These are phyloP conservation scores for Carex littledalei DNA, from an alignment of 176 grass and related monocot genomes.

Conservation along the genomic window DNA sequence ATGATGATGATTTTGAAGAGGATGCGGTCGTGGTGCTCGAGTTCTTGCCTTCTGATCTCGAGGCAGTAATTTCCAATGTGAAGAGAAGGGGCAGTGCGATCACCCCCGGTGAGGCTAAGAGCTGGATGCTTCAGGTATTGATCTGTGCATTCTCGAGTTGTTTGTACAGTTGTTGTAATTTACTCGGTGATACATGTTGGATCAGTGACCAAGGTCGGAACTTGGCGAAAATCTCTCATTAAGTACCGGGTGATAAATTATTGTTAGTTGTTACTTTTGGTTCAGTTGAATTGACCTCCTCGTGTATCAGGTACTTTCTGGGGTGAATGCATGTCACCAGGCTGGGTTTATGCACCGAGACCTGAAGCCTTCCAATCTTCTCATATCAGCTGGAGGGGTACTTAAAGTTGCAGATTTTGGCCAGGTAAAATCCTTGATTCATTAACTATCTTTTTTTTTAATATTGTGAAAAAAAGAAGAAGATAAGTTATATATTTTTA, in stretches of 20 bases:
- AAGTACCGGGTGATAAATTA: background rate
- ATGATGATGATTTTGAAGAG: slow-evolving; percentile 48
- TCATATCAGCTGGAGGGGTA: slow-evolving; percentile 60
- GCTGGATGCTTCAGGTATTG: slow-evolving; percentile 79
- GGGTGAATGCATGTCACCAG: slow-evolving; percentile 62
- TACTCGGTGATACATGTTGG: background rate
- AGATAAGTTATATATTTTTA: background rate
- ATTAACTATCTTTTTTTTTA: background rate
- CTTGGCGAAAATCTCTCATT: background rate
- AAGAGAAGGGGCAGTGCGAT: slow-evolving; percentile 26
- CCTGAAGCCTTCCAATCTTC: slow-evolving; percentile 84
- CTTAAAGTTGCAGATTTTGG: slow-evolving; percentile 94
- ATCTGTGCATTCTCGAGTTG: background rate
- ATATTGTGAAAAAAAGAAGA: background rate
- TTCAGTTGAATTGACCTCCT: background rate
- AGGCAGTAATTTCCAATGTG: slow-evolving; percentile 43
- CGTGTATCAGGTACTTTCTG: slow-evolving; percentile 30
- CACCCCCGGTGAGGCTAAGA: slow-evolving; percentile 44
- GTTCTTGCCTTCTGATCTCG: slow-evolving; percentile 64
- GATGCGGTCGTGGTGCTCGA: slow-evolving; percentile 88
- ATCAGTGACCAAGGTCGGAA: background rate
- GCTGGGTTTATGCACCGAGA: slow-evolving; percentile 74
- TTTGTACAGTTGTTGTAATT: background rate
- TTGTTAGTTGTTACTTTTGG: background rate
- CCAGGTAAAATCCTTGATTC: slow-evolving; percentile 44